Base-by-base conservation (phyloP, 1,284 basidiomycete species). In the Ustilago lituana region DNA sequence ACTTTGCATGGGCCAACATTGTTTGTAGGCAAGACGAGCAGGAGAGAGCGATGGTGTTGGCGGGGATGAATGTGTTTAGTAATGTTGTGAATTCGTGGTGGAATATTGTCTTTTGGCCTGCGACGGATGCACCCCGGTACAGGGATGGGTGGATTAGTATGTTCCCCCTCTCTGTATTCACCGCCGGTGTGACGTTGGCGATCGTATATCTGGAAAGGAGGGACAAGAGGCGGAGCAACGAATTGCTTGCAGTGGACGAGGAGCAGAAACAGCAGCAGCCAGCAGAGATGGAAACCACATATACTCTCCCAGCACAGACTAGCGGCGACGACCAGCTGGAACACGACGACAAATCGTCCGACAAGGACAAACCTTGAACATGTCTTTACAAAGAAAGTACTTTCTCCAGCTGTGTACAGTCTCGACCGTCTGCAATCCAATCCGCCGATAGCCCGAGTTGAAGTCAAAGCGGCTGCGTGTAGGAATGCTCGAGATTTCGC, bases 1-100 rank as follows among this genome's bases (percentile, higher is more conserved):
- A 81, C 59, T 81, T 81, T 49, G 65, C 74, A 10, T 81, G 79
- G 79, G 77, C 77, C 17, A 81, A 80, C 61, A 71, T 76, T n/a
- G 51, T 73, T 1, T 62, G 52, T 27, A 39, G 46, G 1, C 38
- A 53, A 12, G 79, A 81, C 61, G 74, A 78, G n/a, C 76, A 81
- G 54, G 76, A 77, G 29, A 43, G 79, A 5, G 62, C 69, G 0
- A 56, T 78, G 35, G 71, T 78, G 10, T 56, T 79, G 27, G 66
- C 62, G 9, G 60, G 54, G 2, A 75, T 75, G 73, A 76, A 78
- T 43, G 54, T 78, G 9, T 50, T 49, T 12, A 40, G 33, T 41
- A 76, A 71, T 54, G 50, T 73, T 1, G 58, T 76, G 33, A 76
- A 74, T 20, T 48, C 62, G 20, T 79, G 79, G 79, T 81, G 75